Percentiles rank a stretch among this genome's conserved stretches.
phyloP scores from a whole-genome alignment of 2,329 filamentous ascomycete genomes.

The Didymella keratinophila region DNA sequence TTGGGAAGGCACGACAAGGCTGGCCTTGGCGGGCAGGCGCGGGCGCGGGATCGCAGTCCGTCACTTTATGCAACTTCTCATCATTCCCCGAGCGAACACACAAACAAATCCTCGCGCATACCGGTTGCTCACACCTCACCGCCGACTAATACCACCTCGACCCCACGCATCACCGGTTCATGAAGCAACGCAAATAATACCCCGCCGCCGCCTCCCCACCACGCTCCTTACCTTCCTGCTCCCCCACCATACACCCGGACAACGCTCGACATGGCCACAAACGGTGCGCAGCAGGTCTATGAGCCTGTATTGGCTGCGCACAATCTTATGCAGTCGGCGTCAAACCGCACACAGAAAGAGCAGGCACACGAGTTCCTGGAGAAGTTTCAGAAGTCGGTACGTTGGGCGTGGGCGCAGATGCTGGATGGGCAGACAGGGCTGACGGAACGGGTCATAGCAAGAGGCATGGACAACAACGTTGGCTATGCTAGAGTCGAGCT shows the following conservation, averaged over 20 bases:
- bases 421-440: conserved; percentile 31
- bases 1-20: conserved; percentile 36
- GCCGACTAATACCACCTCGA: conserved; percentile 12
- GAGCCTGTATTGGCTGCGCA: conserved; percentile 87
- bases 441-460: conserved; percentile 62
- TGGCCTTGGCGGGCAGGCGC: conserved; percentile 35
- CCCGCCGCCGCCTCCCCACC: conserved; percentile 39
- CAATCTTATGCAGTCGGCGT: conserved; percentile 86
- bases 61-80: conserved; percentile 41
- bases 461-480: conserved; percentile 92
- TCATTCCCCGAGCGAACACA: conserved; percentile 23
- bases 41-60: conserved; percentile 29
- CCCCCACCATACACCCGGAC: conserved; percentile 32
- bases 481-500: conserved; percentile 78
- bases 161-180: conserved; percentile 24
- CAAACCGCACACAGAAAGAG: conserved; percentile 81
- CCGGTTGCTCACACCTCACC: conserved; percentile 3
- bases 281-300: conserved; percentile 74
- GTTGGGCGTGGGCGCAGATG: conserved; percentile 47
- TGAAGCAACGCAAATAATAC: conserved; percentile 36
- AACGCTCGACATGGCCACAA: conserved; percentile 68
- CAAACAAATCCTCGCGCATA: conserved; percentile 25
- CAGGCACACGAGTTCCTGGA: conserved; percentile 91
- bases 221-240: conserved; percentile 20
- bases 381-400: conserved; percentile 96